Conservation (phyloP, 2,329 filamentous ascomycete genomes). For the Immersiporthe knoxdaviesiana region DNA sequence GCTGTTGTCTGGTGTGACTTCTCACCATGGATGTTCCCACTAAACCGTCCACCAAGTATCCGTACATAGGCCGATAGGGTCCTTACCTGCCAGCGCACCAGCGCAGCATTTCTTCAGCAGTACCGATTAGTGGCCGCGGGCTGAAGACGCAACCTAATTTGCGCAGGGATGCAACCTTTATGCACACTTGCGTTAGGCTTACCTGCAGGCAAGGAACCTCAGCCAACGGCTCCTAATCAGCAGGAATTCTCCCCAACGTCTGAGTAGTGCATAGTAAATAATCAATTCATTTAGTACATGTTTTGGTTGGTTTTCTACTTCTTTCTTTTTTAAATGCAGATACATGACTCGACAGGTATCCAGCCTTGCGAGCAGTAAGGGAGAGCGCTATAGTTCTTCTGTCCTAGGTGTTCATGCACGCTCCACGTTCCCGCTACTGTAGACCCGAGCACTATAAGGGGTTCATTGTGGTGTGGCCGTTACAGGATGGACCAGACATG, state of each 20-base stretch:
- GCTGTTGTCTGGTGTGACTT: background rate
- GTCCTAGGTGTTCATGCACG: background rate
- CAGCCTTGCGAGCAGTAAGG: background rate
- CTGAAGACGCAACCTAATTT: slow-evolving; percentile 4
- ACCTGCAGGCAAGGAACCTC: background rate
- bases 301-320: too few relatives aligned
- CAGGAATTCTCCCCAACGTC: background rate
- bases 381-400: background rate
- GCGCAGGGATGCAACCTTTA: background rate
- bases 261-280: background rate
- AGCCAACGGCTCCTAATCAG: background rate
- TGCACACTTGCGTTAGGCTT: slow-evolving; percentile 6
- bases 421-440: background rate
- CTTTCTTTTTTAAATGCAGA: too few relatives aligned
- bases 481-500: background rate
- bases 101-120: background rate
- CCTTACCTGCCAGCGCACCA: slow-evolving; percentile 6
- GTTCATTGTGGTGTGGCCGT: background rate
- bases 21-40: background rate
- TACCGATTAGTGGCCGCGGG: too few relatives aligned
- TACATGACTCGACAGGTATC: background rate
- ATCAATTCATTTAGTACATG: background rate
- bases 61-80: background rate
- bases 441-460: background rate
- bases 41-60: background rate